Base-by-base conservation (phyloP, 129 eudicot species). In the Saussurea involucrata region DNA sequence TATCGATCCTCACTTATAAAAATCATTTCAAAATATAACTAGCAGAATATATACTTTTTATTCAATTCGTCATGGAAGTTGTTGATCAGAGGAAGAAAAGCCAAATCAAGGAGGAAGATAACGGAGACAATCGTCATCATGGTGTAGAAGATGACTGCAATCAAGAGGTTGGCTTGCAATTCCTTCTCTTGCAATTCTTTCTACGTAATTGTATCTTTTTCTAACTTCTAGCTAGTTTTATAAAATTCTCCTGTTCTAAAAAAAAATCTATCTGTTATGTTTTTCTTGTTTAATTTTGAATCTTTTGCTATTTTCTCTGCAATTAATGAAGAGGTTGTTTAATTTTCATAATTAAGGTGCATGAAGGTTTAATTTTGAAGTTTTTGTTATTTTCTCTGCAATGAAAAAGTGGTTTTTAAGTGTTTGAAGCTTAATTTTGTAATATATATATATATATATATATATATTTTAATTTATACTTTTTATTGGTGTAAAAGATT, bases 101-200 rank as follows among this genome's bases (percentile, higher is more conserved):
- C 68, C 46, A 76, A 33, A 72, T 75, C 53, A 82, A 75, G 79
- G 60, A 75, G 27, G 82, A 77, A 83, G 82, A 73, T 24, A 78
- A 83, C 63, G 63, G 25, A 63, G 82, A 76, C 15, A 68, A 82
- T 71, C 78, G 29, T 0, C n/a, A 55, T 69, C 25, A 11, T 69
- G 58, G 6, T 8, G 73, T 34, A 32, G 29, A 37, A 69, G 33
- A 69, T 10, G 77, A 75, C 74, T 61, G 37, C 72, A 74, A 67
- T 68, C 80, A 78, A 83, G 80, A 69, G 72, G 79, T 78, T 53
- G 18, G 28, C 58, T 29, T 66, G 55, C 67, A 15, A n/a, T n/a
- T n/a, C n/a, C n/a, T n/a, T n/a, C n/a, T n/a, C n/a, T n/a, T n/a
- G n/a, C n/a, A n/a, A n/a, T n/a, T n/a, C n/a, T n/a, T n/a, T n/a